These are phyloP conservation scores for Arabidopsis hybrid DNA, from an alignment of 441 rosid genomes.

Conservation along the genomic window DNA sequence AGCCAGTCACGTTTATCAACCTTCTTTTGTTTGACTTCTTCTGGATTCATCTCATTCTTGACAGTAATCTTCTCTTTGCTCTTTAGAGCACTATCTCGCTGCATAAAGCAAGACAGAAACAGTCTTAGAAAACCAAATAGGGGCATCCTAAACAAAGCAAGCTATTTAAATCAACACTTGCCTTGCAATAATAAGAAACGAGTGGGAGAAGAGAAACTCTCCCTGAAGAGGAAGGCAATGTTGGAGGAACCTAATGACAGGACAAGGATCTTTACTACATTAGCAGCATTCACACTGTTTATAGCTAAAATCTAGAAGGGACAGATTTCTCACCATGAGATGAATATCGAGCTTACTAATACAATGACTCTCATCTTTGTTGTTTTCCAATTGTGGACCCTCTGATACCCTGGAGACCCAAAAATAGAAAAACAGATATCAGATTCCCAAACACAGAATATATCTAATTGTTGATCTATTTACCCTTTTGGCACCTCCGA, in stretches of 20 bases:
- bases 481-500: conserved; percentile 48
- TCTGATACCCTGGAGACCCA: conserved; percentile 39
- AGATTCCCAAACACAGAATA: conserved; percentile 1
- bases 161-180: conserved; percentile 7
- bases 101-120: conserved; percentile 32
- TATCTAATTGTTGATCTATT: conserved; percentile 30
- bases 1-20: conserved; percentile 33
- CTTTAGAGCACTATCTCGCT: conserved; percentile 36
- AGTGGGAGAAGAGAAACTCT: conserved; percentile 41
- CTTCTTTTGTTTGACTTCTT: conserved; percentile 33
- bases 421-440: conserved; percentile 25
- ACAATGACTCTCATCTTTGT: conserved; percentile 35
- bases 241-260: conserved; percentile 54
- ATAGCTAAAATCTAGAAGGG: conserved; percentile 31
- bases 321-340: conserved; percentile 58
- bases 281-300: conserved; percentile 33
- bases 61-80: conserved; percentile 32
- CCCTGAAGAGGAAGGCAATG: conserved; percentile 45
- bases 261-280: conserved; percentile 34
- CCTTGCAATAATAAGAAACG: conserved; percentile 38
- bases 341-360: conserved; percentile 48
- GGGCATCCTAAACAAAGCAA: conserved; percentile 7
- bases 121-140: conserved; percentile 15
- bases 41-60: conserved; percentile 16
- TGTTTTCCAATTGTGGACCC: conserved; percentile 25